Base-by-base conservation (phyloP, 306 rosid species). In the Vicia faba region DNA sequence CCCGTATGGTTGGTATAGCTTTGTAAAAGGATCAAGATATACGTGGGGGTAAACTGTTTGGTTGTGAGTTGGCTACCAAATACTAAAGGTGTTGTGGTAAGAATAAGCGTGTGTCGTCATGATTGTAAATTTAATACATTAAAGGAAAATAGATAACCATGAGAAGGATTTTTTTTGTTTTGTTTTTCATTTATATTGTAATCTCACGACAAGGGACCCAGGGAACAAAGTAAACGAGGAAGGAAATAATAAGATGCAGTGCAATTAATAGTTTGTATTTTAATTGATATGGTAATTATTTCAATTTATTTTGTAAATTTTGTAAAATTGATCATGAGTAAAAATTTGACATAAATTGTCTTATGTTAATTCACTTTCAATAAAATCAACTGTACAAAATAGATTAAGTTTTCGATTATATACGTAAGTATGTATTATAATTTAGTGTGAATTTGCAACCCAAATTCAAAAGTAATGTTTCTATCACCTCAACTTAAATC, bases 51-150 rank as follows among this genome's bases (percentile, higher is more conserved):
- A 60, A 66, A 60, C 15, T 15, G 45, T 31, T 39, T 51, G 43
- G 55, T 63, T 38, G 67, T 44, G 72, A 48, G 73, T 48, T 48
- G 76, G 69, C 68, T 57, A 15, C 72, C 75, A 14, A 71, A 46
- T 66, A 20, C 38, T 35, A 44, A 66, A 53, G 54, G 46, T 11
- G 77, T 11, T 11, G 77, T 11, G 65, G 69, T 60, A 33, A 33
- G 38, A 33, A 33, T 33, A 29, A 46, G 53, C 19, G 45, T 76
- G 45, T 76, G 64, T 51, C 20, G 2, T 53, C 49, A 40, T 44
- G 16, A 20, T 20, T 31, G 19, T 38, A 48, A 35, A 59, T 78
- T 49, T 71, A 55, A 50, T 78, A 39, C 13, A 41, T 48, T 48
- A 48, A 48, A 60, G 66, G 53, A 16, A 46, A 39, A 61, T 68